Evolutionary conservation across 2,329 filamentous ascomycete species (phyloP), one percentile per base, ranked within the genome.

Genomic region (Ophiocordyceps unilateralis): DNA sequence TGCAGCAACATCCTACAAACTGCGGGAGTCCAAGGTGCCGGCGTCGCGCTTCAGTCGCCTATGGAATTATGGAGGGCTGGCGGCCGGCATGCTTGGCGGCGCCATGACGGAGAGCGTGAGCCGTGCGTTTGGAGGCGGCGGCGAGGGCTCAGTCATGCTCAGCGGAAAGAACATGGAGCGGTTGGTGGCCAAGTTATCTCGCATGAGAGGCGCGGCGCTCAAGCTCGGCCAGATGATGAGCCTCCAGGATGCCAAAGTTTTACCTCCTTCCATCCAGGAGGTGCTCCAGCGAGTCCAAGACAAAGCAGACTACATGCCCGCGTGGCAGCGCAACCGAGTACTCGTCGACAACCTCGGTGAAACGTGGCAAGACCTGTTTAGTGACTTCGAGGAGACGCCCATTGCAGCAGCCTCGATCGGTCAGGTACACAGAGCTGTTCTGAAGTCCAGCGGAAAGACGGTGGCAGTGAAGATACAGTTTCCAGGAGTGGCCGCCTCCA

Each of bases 391-490:
- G 36, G 91, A 96, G 49, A 80, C 80, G 46, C 91, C 91, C 1
- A 84, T 98, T 46, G 91, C 93, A 1, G 91, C 91, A 1, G 91
- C 91, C 4, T 96, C 91, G 0, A 98, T 98, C 45, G 91, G 93
- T 0, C 91, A 98, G 58, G 91, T 98, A 0, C 91, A 98, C 63
- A 78, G 79, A 46, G 91, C 87, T 3, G 76, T 78, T 0, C 69
- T 98, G 19, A 81, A 79, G 52, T 80, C 81, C 4, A 87, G 72
- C 36, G 80, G 81, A 34, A 70, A 79, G 49, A 68, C 71, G 38
- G 91, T 98, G 0, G 91, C 91, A 4, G 88, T 98, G 55, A 98
- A 98, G 62, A 81, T 98, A 10, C 91, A 98, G 60, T 98, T 98
- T 53, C 91, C 91, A 1, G 93, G 93, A 14, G 91, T 98, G 1